These are phyloP conservation scores for Pulveroboletus sp. DNA, from an alignment of 768 basidiomycete genomes.

Conservation along the genomic window DNA sequence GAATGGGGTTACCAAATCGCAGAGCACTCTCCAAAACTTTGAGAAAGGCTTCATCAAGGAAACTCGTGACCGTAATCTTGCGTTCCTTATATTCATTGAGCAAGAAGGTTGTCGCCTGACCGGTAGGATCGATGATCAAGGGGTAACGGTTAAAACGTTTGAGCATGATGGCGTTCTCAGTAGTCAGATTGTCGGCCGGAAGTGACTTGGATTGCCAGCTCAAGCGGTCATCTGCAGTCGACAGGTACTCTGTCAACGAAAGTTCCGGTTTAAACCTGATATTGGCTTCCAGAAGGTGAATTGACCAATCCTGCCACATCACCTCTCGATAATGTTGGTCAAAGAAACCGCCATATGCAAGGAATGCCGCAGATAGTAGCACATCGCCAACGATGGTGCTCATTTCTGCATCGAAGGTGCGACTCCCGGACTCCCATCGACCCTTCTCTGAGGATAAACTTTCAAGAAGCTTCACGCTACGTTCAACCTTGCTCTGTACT, in stretches of 20 bases:
- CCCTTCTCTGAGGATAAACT: conserved; percentile 92
- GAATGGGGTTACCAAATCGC: conserved; percentile 94
- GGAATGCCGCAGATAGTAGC: conserved; percentile 89
- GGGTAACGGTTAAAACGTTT: conserved; percentile 98
- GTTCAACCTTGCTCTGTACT: conserved; percentile 94
- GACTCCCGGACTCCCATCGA: conserved; percentile 93
- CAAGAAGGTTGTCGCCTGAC: conserved; percentile 92
- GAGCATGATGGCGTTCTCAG: conserved; percentile 99
- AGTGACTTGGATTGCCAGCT: conserved; percentile 94
- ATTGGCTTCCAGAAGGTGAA: conserved; percentile 81
- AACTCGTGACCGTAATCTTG: conserved; percentile 97
- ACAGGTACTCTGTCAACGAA: conserved; percentile 91
- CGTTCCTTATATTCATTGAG: conserved; percentile 92
- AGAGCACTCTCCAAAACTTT: conserved; percentile 98
- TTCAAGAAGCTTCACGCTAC: conserved; percentile 91
- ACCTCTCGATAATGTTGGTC: conserved; percentile 96
- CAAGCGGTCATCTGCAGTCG: conserved; percentile 93
- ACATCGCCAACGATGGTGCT: conserved; percentile 98
- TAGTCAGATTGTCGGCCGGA: conserved; percentile 93
- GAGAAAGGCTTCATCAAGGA: conserved; percentile 97
- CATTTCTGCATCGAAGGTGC: conserved; percentile 97
- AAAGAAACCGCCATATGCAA: conserved; percentile 97
- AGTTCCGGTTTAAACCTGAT: conserved; percentile 91
- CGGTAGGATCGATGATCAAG: conserved; percentile 95
- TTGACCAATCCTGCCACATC: conserved; percentile 96